These are phyloP conservation scores for Fusarium poae DNA, from an alignment of 2,329 filamentous ascomycete genomes.

Conservation along the genomic window DNA sequence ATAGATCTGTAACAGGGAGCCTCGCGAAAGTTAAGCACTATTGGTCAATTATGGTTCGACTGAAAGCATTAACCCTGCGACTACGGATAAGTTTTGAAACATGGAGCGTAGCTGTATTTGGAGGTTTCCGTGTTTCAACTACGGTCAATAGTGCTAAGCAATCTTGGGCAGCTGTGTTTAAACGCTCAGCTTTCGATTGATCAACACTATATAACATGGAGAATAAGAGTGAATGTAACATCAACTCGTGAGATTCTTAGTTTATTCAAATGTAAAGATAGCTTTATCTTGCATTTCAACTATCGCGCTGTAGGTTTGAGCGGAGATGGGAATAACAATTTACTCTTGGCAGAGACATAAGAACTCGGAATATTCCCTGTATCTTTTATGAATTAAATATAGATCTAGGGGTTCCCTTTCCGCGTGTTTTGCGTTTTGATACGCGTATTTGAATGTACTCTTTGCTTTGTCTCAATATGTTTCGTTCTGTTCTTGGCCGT, in stretches of 20 bases:
- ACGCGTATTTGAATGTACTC: neutral
- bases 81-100: conserved; percentile 34
- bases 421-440: neutral
- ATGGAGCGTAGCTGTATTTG: conserved; percentile 19
- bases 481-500: accelerated
- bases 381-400: neutral
- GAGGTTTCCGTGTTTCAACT: conserved; percentile 23
- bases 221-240: neutral
- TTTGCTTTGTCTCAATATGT: neutral
- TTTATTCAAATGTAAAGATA: neutral
- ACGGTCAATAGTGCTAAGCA: neutral
- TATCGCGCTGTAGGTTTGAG: neutral
- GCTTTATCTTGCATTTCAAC: neutral
- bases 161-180: neutral
- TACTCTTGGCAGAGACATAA: neutral
- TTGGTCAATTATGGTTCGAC: conserved; percentile 7
- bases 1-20: conserved; percentile 16
- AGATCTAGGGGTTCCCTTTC: accelerated
- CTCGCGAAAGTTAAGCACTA: neutral
- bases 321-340: neutral
- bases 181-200: neutral
- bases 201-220: neutral
- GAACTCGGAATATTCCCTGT: neutral
- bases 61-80: neutral
- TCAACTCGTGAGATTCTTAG: too few species aligned